Percentiles rank a stretch among this genome's conserved stretches.
These are phyloP conservation scores for Colletotrichum plurivorum DNA, from an alignment of 2,329 filamentous ascomycete genomes.

Conservation along the genomic window DNA sequence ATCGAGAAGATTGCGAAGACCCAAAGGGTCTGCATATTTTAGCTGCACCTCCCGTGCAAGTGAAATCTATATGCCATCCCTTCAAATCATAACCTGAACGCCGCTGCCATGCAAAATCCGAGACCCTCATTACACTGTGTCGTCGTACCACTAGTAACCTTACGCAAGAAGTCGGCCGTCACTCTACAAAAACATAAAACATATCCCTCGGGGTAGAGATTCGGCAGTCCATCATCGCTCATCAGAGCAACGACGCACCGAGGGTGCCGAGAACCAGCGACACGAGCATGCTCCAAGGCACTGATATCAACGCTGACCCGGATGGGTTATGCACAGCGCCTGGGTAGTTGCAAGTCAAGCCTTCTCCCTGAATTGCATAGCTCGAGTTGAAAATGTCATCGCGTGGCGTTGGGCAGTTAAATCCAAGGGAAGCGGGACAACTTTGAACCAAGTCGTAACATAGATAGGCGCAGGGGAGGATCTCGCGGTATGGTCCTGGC, in stretches of 20 bases:
- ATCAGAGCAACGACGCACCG: slow-evolving; percentile 18
- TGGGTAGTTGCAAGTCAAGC: slow-evolving; percentile 71
- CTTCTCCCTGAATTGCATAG: slow-evolving; percentile 53
- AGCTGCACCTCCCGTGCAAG: neutral
- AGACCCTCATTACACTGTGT: slow-evolving; percentile 8
- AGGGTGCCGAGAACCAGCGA: slow-evolving; percentile 28
- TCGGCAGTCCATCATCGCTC: neutral
- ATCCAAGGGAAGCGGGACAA: slow-evolving; percentile 83
- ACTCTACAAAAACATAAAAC: slow-evolving; percentile 15
- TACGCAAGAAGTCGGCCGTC: slow-evolving; percentile 24
- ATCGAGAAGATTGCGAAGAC: neutral
- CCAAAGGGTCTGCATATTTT: neutral
- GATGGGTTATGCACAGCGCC: slow-evolving; percentile 69
- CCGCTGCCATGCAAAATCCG: slow-evolving; percentile 38
- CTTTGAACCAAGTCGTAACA: slow-evolving; percentile 89
- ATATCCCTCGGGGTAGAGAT: neutral
- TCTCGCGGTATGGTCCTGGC: slow-evolving; percentile 94
- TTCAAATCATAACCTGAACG: slow-evolving; percentile 19
- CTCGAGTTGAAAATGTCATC: slow-evolving; percentile 59
- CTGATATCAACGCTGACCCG: slow-evolving; percentile 44
- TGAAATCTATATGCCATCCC: neutral
- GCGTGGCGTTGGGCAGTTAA: slow-evolving; percentile 75
- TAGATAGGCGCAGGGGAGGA: slow-evolving; percentile 88
- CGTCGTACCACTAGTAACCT: slow-evolving; percentile 2
- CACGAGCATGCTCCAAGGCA: slow-evolving; percentile 44